Evolutionary conservation across 176 grass and related monocot species (phyloP), one percentile per base, ranked within the genome.

Genomic region (Bothriochloa decipiens): DNA sequence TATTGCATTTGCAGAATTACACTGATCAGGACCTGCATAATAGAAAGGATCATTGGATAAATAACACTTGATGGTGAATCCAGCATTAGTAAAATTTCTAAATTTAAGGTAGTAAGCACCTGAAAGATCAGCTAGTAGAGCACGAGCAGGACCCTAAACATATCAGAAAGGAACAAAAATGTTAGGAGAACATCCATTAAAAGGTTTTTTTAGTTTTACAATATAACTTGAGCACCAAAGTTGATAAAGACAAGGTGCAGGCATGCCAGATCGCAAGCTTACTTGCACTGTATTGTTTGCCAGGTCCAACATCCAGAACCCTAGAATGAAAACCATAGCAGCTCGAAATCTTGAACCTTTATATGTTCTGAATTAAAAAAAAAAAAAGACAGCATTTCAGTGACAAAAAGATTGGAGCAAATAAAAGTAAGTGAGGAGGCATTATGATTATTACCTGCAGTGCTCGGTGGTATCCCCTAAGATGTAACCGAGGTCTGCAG

Each of bases 281-380:
- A 99, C 93, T 84, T 99, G 96, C 63, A 99, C 96, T 70, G 93
- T 99, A 80, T 99, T 99, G 79, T 99, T 99, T 63, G 96, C 96
- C 10, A 99, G 93, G 89, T 99, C 96, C 83, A 99, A 33, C 96
- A 99, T 94, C 96, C 93, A 99, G 88, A 99, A 99, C 22, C 96
- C 96, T 73, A 99, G 5, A 85, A 96, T 77, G 84, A 99, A 99
- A 82, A 99, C 83, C 74, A 63, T 74, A 86, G 89, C 90, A 53
- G 93, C 96, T 92, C 91, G 90, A 82, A 75, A 94, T 83, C 96
- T 84, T 89, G 90, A 53, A 84, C 96, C 96, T 84, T 91, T 99
- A 63, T 99, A 99, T 22, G 87, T 87, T 65, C 93, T 99, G 86
- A 46, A 78, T 65, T 8, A 29, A 16, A 32, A 45, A 82, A 10